phyloP scores from a whole-genome alignment of 2,329 filamentous ascomycete species.

The Arthrobotrys conoides region DNA sequence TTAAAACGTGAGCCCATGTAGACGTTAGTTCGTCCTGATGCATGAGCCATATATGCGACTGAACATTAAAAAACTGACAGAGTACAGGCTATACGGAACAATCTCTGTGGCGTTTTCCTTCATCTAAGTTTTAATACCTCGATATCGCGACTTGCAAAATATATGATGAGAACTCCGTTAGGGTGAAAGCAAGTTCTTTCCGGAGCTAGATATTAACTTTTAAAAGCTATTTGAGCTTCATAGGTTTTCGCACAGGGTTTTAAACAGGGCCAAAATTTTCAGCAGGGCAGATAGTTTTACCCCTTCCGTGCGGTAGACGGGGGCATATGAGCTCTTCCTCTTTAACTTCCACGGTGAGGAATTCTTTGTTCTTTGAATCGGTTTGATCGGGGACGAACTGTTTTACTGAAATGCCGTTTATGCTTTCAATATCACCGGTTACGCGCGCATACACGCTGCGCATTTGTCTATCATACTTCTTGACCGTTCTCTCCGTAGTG shows the following conservation, averaged over 20 bases:
- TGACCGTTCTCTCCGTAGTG: conserved; percentile 36
- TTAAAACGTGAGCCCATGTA: conserved; percentile 22
- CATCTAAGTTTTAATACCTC: conserved; percentile 12
- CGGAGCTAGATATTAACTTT: not conserved
- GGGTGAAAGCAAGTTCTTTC: not conserved
- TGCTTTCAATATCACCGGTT: conserved; percentile 36
- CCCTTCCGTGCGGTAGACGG: conserved; percentile 30
- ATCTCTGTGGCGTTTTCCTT: conserved; percentile 46
- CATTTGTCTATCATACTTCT: conserved; percentile 38
- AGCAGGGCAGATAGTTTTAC: conserved; percentile 26
- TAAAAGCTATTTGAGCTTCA: not conserved
- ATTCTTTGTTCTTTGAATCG: not conserved
- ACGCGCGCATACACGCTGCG: conserved; percentile 40
- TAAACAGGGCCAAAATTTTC: not conserved
- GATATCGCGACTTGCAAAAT: conserved; percentile 3
- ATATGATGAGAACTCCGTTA: not conserved
- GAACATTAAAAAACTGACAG: not conserved
- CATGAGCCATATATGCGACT: conserved; percentile 55
- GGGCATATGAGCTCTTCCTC: conserved; percentile 37
- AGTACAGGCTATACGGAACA: conserved; percentile 37
- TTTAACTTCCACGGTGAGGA: conserved; percentile 1
- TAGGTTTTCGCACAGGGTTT: not conserved
- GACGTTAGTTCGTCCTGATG: conserved; percentile 13
- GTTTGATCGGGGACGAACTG: not conserved
- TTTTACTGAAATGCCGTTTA: conserved; percentile 43